phyloP scores from a whole-genome alignment of 768 basidiomycete species.

The Clavulina sp. region DNA sequence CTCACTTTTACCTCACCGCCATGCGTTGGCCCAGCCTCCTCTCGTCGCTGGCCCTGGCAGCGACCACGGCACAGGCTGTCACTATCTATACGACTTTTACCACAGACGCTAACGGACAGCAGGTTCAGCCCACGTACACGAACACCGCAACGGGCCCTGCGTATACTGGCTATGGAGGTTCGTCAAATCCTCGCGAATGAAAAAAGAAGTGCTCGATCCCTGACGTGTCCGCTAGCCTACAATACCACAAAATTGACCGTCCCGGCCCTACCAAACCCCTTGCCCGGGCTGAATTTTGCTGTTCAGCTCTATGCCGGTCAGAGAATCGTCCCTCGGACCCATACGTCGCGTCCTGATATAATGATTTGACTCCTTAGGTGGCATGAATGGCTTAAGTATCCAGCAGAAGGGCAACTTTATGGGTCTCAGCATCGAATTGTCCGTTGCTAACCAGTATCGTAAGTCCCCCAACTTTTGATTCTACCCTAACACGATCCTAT shows the following conservation, averaged over 20 bases:
- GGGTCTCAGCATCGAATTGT: constrained; percentile 48
- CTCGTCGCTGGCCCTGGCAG: neutral
- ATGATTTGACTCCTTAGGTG: constrained; percentile 9
- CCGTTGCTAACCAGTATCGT: constrained; percentile 35
- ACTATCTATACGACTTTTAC: neutral
- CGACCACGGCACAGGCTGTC: neutral
- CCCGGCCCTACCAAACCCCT: neutral
- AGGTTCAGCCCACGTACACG: neutral
- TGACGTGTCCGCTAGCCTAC: neutral
- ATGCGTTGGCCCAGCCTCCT: too few relatives aligned
- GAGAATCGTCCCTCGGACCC: neutral
- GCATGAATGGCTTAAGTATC: constrained; percentile 21
- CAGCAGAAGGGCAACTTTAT: constrained; percentile 33
- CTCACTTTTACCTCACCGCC: too few relatives aligned
- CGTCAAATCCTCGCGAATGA: neutral
- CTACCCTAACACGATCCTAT: neutral
- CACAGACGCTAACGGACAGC: neutral
- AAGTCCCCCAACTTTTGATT: constrained; percentile 15
- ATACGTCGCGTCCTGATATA: neutral
- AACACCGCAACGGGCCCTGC: neutral
- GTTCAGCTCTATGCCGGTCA: neutral
- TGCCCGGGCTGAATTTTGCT: neutral
- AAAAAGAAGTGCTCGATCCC: neutral
- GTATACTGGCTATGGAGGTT: neutral
- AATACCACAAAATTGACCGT: neutral